Base-by-base conservation (phyloP, 768 basidiomycete species). In the Polyporus arcularius region DNA sequence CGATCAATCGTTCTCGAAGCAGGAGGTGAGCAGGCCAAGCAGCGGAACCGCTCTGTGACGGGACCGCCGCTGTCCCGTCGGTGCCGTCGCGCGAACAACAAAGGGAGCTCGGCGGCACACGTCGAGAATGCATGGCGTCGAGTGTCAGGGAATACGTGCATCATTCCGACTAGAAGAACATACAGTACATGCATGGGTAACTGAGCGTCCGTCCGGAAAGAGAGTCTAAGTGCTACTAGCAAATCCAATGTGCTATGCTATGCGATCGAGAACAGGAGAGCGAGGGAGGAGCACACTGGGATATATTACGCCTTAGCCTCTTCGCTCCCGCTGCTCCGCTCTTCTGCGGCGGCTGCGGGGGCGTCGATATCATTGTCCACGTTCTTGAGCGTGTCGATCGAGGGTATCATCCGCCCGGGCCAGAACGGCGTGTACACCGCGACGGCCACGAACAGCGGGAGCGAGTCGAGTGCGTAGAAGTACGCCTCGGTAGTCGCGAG, bases 401-500 rank as follows among this genome's bases (percentile, higher is more conserved):
- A 26, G 12, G 64, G 66, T 30, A 85, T 84, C 67, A 83, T 82
- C 62, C 80, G 70, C 6, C 86, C 85, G 3, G 87, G 89, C 87
- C 88, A 92, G 70, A 87, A 85, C 14, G 76, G 66, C 16, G 82
- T 73, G 65, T 87, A 89, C 14, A 83, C 74, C 0, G 71, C 71
- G 46, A 86, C 80, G 28, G 87, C 86, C 35, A 90, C 68, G 60
- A 86, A 80, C 8, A 90, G 76, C 8, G 88, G 89, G 4, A 89
- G 75, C 0, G 87, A 82, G 69, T 92, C 85, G 41, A 90, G 75
- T 1, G 74, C 82, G 68, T 89, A 92, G 71, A 92, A 89, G 65
- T 79, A 83, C 3, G 68, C 71, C 70, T 90, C 88, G 4, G 79
- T 80, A 2, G 79, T 85, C 6, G 83, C 79, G 18, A 90, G 78